These are phyloP conservation scores for Ogataea paraovalis DNA, from an alignment of 805 yeast genomes.

Conservation along the genomic window DNA sequence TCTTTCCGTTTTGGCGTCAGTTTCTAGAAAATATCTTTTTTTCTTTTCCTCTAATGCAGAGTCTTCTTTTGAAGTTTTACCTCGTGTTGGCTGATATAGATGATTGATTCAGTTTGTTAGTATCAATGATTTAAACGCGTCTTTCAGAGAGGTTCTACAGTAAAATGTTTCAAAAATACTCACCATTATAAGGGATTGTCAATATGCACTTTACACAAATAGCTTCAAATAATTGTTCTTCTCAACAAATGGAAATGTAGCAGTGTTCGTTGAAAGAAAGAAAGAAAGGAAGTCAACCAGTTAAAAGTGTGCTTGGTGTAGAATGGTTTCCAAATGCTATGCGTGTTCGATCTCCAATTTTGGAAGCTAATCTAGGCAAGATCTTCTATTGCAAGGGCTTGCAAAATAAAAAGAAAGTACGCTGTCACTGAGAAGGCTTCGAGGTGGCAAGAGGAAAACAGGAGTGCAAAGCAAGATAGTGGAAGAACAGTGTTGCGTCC, in stretches of 20 bases:
- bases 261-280: background rate
- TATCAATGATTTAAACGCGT: background rate
- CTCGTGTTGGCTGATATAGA: slow-evolving; percentile 1
- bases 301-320: background rate
- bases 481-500: background rate
- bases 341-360: background rate
- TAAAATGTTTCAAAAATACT: too few relatives aligned
- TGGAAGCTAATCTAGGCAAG: background rate
- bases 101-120: background rate
- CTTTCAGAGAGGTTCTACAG: too few relatives aligned
- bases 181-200: background rate
- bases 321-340: background rate
- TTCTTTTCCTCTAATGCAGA: slow-evolving; percentile 39
- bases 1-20: slow-evolving; percentile 56
- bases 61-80: slow-evolving; percentile 1
- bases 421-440: too few relatives aligned
- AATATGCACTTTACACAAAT: too few relatives aligned
- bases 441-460: background rate
- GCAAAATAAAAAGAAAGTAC: background rate
- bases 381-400: background rate
- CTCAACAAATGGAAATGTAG: background rate
- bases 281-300: too few relatives aligned
- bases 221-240: too few relatives aligned
- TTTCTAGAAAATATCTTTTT: slow-evolving; percentile 43
- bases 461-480: background rate